Conservation (phyloP, 1,139 yeast species). For the Torulaspora globosa region DNA sequence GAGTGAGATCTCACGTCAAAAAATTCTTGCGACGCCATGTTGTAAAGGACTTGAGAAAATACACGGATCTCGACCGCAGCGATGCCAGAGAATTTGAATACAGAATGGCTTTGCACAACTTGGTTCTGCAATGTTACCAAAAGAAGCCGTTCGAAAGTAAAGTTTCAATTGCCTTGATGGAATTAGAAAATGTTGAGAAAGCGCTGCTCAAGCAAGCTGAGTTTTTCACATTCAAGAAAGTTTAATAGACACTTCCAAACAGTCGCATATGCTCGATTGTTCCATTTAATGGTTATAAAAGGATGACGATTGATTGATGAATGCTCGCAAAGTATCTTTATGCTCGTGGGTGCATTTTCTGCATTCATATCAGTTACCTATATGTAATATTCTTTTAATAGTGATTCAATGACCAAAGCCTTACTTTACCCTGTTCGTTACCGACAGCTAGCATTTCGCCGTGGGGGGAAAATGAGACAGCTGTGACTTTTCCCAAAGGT, state of each 20-base stretch:
- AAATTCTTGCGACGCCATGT: constrained; percentile 20
- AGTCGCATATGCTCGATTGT: neutral
- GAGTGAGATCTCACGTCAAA: constrained; percentile 21
- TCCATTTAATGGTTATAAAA: neutral
- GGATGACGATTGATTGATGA: no score
- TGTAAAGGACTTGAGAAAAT: constrained; percentile 17
- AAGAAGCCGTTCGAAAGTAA: constrained; percentile 16
- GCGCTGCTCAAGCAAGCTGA: constrained; percentile 14
- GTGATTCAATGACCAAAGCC: constrained; percentile 86
- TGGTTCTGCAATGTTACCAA: constrained; percentile 11
- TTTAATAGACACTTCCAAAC: neutral
- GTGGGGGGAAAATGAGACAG: constrained; percentile 75
- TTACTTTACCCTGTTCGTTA: constrained; percentile 83
- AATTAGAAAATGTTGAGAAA: constrained; percentile 11
- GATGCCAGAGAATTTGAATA: constrained; percentile 11
- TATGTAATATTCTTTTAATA: constrained; percentile 39
- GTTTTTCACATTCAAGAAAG: constrained; percentile 16
- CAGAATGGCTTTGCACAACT: constrained; percentile 10
- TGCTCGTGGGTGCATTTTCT: neutral
- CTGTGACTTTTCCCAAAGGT: constrained; percentile 88
- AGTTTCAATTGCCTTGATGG: constrained; percentile 16
- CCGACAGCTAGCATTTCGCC: constrained; percentile 85
- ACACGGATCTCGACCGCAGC: constrained; percentile 16
- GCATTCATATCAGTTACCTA: neutral
- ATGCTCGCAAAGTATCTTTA: no score